Evolutionary conservation across 2,329 filamentous ascomycete species (phyloP).

Genomic region (Pseudogymnoascus sp.): DNA sequence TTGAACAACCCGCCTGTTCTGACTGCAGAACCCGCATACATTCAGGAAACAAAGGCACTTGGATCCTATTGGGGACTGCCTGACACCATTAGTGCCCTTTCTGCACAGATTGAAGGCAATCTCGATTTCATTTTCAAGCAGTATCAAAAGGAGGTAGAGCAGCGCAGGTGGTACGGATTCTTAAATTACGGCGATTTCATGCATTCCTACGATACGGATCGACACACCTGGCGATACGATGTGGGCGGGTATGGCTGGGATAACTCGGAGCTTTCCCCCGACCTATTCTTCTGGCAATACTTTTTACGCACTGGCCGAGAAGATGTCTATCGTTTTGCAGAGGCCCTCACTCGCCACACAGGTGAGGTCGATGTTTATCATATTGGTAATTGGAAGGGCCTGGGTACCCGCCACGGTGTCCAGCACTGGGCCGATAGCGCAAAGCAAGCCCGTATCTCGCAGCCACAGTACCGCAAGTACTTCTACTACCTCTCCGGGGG

Average conservation of each 20-base stretch:
- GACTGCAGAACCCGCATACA: conserved; percentile 39
- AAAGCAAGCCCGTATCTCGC: conserved; percentile 54
- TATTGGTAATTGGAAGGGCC: conserved; percentile 46
- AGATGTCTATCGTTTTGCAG: conserved; percentile 51
- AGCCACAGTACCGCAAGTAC: conserved; percentile 47
- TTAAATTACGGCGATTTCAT: conserved; percentile 55
- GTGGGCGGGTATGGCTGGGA: conserved; percentile 58
- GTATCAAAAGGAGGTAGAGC: conserved; percentile 47
- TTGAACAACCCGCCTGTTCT: conserved; percentile 47
- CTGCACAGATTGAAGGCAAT: conserved; percentile 40
- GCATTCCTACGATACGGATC: conserved; percentile 52
- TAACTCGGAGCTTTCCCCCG: conserved; percentile 54
- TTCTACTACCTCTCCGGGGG: conserved; percentile 29
- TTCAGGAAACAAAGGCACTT: conserved; percentile 44
- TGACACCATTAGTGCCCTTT: conserved; percentile 24
- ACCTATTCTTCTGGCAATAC: conserved; percentile 55
- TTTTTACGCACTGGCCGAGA: conserved; percentile 51
- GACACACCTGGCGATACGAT: conserved; percentile 56
- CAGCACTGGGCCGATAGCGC: conserved; percentile 54
- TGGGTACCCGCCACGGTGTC: conserved; percentile 55
- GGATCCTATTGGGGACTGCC: conserved; percentile 47
- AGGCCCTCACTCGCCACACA: conserved; percentile 50
- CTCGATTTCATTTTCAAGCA: conserved; percentile 49
- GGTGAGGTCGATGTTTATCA: conserved; percentile 58
- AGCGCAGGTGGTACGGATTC: conserved; percentile 56